A percentile compares a stretch with the other conserved stretches of the same genome.
Evolutionary conservation across 169 alveolate species (phyloP).

Genomic region (Plasmodium reichenowi): DNA sequence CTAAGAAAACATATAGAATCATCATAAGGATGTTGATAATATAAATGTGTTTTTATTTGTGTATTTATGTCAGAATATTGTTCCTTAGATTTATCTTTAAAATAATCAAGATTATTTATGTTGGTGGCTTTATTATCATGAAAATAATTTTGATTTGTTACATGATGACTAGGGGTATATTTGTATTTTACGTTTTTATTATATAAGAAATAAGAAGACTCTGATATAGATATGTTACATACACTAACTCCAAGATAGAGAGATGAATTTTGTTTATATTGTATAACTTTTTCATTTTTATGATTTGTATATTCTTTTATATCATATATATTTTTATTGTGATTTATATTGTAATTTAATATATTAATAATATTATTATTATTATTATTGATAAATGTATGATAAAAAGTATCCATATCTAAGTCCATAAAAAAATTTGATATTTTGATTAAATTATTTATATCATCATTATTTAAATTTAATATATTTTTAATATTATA

Average conservation of each 20-base stretch:
- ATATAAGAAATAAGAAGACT: not conserved
- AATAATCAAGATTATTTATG: no score
- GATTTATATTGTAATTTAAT: slow-evolving; percentile 20
- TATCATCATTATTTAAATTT: slow-evolving; percentile 20
- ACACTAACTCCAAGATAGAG: not conserved
- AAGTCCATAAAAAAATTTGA: slow-evolving; percentile 36
- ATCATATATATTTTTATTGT: slow-evolving; percentile 61
- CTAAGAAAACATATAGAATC: no score
- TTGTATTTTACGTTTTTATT: not conserved
- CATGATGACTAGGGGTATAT: no score
- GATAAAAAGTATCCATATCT: slow-evolving; percentile 41
- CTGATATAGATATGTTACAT: not conserved
- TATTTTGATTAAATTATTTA: slow-evolving; percentile 39
- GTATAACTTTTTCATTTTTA: slow-evolving; percentile 31
- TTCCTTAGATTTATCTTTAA: no score
- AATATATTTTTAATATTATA: slow-evolving; percentile 37
- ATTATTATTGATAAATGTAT: not conserved
- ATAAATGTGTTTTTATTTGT: no score
- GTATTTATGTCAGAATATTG: no score
- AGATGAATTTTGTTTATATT: not conserved
- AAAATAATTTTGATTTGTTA: no score
- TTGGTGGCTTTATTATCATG: no score
- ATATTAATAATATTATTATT: not conserved
- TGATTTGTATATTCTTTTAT: slow-evolving; percentile 10
- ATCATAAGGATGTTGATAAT: no score